These are phyloP conservation scores for Populus nigra DNA, from an alignment of 345 rosid species.

Conservation along the genomic window DNA sequence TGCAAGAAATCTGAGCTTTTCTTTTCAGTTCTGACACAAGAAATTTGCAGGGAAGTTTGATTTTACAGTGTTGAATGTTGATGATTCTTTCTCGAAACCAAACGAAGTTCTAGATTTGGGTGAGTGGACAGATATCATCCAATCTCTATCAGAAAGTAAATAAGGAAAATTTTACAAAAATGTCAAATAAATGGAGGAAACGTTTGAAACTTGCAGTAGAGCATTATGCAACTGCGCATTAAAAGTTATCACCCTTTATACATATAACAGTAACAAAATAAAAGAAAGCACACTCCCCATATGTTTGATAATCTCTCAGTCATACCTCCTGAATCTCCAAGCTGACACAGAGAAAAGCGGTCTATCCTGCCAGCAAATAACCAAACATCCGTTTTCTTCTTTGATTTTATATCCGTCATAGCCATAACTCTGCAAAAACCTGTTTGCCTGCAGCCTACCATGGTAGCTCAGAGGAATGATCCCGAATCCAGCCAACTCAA, in stretches of 20 bases:
- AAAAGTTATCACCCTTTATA: conserved; percentile 35
- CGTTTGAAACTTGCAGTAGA: conserved; percentile 10
- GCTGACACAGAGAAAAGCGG: conserved; percentile 64
- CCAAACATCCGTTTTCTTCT: conserved; percentile 57
- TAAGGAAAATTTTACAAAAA: neutral
- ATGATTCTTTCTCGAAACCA: neutral
- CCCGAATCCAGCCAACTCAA: conserved; percentile 60
- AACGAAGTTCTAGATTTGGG: neutral
- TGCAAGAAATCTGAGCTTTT: neutral
- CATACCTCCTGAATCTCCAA: conserved; percentile 54
- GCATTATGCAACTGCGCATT: conserved; percentile 23
- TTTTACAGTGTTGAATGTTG: neutral
- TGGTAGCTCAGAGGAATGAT: conserved; percentile 59
- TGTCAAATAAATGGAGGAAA: conserved; percentile 1
- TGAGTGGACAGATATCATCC: neutral
- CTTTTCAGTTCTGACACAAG: neutral
- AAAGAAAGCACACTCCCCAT: conserved; percentile 12
- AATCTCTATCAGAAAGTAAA: neutral
- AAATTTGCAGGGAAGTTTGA: neutral
- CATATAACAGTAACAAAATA: conserved; percentile 14
- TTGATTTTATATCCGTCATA: conserved; percentile 61
- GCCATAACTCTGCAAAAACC: conserved; percentile 51
- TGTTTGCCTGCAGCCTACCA: conserved; percentile 57
- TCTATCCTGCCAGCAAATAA: conserved; percentile 61
- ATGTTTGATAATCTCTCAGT: conserved; percentile 19